Evolutionary conservation across 1,284 basidiomycete genomes (phyloP).

Genomic region (Leccinum fallax): DNA sequence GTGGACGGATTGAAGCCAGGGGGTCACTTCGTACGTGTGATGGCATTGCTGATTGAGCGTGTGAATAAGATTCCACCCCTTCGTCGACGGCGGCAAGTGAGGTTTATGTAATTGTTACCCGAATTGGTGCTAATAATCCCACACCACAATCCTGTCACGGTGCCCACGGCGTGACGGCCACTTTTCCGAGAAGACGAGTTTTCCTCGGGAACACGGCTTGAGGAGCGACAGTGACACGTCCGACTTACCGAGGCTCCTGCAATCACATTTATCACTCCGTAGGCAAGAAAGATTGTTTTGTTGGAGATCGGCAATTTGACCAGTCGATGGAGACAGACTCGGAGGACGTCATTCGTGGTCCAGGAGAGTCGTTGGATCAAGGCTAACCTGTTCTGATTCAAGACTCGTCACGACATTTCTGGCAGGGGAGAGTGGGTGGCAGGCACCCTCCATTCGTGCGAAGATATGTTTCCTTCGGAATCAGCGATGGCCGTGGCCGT

Average conservation of each 20-base stretch:
- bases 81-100: too few relatives aligned
- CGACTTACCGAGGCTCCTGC: constrained; percentile 59
- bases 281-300: constrained; percentile 8
- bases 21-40: too few relatives aligned
- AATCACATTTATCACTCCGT: constrained; percentile 1
- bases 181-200: constrained; percentile 32
- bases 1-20: too few relatives aligned
- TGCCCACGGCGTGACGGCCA: too few relatives aligned
- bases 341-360: constrained; percentile 62
- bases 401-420: constrained; percentile 4
- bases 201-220: constrained; percentile 43
- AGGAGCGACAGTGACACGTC: constrained; percentile 72
- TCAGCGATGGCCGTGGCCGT: constrained; percentile 65
- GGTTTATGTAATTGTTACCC: too few relatives aligned
- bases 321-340: constrained; percentile 82
- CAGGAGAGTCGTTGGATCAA: constrained; percentile 54
- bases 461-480: constrained; percentile 76
- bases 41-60: too few relatives aligned
- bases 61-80: too few relatives aligned
- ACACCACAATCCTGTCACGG: too few relatives aligned
- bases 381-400: constrained; percentile 46
- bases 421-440: not conserved
- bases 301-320: constrained; percentile 62
- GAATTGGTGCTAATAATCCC: too few relatives aligned
- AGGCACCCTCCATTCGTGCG: constrained; percentile 63